phyloP scores from a whole-genome alignment of 371 early-diverging fungal genomes.

The Mortierella sp. region DNA sequence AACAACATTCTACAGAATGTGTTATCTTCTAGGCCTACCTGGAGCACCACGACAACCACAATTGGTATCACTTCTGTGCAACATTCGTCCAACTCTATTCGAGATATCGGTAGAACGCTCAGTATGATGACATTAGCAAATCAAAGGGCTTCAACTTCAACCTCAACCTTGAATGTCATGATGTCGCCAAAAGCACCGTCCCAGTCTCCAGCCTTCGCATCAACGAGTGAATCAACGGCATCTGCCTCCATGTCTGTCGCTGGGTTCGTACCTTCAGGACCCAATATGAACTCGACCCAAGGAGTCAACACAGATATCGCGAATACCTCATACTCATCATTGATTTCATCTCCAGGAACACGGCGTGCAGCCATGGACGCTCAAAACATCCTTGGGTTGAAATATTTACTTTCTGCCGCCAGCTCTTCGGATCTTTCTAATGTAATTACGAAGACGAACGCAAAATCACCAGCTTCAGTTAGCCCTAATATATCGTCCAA shows the following conservation, averaged over 20 bases:
- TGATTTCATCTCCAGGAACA: conserved; percentile 24
- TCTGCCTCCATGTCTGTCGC: neutral
- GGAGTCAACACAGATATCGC: neutral
- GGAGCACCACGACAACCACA: conserved; percentile 8
- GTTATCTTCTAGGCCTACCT: conserved; percentile 8
- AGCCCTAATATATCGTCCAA: neutral
- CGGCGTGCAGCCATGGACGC: conserved; percentile 15
- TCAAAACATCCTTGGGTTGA: conserved; percentile 31
- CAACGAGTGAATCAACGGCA: neutral
- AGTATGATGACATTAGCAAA: conserved; percentile 44
- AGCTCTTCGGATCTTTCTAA: conserved; percentile 49
- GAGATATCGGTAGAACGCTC: conserved; percentile 37
- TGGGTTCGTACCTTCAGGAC: conserved; percentile 6
- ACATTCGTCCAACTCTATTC: conserved; percentile 13
- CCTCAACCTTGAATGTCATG: conserved; percentile 1
- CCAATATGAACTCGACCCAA: neutral
- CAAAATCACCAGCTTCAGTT: conserved; percentile 14
- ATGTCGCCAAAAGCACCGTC: conserved; percentile 15
- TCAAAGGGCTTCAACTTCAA: conserved; percentile 18
- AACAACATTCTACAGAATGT: conserved; percentile 45
- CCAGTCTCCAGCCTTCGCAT: neutral
- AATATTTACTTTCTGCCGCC: conserved; percentile 44
- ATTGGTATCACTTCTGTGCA: conserved; percentile 20
- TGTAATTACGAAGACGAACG: conserved; percentile 48
- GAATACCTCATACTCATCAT: conserved; percentile 13